Evolutionary conservation across 169 alveolate genomes (phyloP).

Genomic region (Theileria equi): DNA sequence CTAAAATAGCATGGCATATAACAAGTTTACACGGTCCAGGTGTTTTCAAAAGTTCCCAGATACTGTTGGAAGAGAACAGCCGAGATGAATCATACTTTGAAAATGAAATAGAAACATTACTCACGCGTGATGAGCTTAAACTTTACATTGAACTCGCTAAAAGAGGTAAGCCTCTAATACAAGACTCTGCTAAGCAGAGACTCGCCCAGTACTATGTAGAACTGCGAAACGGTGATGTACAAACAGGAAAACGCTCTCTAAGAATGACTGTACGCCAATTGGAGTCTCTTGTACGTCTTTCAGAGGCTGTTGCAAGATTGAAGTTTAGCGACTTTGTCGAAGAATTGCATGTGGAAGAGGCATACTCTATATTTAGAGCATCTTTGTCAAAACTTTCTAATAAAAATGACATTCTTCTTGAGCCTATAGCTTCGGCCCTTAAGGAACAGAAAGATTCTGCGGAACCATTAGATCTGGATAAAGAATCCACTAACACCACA

Average conservation of each 20-base stretch:
- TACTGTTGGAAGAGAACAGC: constrained; percentile 1
- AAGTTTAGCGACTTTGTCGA: constrained; percentile 85
- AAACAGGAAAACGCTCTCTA: constrained; percentile 83
- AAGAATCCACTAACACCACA: too few relatives aligned
- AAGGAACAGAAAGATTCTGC: neutral
- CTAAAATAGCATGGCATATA: constrained; percentile 75
- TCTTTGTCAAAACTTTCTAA: constrained; percentile 77
- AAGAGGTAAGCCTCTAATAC: constrained; percentile 88
- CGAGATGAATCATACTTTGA: constrained; percentile 47
- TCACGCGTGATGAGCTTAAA: constrained; percentile 83
- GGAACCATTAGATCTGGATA: too few relatives aligned
- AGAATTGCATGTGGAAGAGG: constrained; percentile 90
- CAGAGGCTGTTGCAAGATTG: constrained; percentile 94
- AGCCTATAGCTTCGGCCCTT: constrained; percentile 6
- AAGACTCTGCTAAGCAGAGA: constrained; percentile 87
- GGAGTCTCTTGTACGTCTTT: constrained; percentile 91
- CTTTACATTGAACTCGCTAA: constrained; percentile 89
- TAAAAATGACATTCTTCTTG: constrained; percentile 61
- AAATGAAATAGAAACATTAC: constrained; percentile 27
- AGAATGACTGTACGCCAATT: constrained; percentile 95
- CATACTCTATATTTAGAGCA: constrained; percentile 85
- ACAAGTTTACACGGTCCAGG: constrained; percentile 52
- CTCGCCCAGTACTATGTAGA: constrained; percentile 87
- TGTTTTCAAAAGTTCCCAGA: constrained; percentile 10
- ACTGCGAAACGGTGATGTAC: constrained; percentile 87